Conservation (phyloP, 2,329 filamentous ascomycete genomes). For the Venturiaceae sp. region DNA sequence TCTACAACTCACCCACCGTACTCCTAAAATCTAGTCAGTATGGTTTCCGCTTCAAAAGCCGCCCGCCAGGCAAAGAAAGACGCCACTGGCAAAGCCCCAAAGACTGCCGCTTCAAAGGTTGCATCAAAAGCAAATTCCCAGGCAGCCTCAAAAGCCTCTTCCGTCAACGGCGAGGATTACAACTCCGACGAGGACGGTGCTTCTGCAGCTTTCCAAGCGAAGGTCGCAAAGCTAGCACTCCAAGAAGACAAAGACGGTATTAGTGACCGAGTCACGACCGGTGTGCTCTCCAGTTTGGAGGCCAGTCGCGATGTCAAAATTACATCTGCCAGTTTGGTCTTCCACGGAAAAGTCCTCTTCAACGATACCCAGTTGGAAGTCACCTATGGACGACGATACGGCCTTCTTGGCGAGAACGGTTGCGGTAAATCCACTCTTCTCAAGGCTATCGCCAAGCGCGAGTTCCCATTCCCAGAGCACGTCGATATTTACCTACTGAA, state of each 20-base stretch:
- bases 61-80: slow-evolving; percentile 57
- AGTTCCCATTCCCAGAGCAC: slow-evolving; percentile 92
- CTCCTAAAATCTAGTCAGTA: neutral
- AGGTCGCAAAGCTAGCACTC: slow-evolving; percentile 78
- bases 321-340: slow-evolving; percentile 83
- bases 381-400: slow-evolving; percentile 86
- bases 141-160: slow-evolving; percentile 51
- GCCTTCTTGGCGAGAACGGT: slow-evolving; percentile 94
- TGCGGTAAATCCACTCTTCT: slow-evolving; percentile 98
- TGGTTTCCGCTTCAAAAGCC: slow-evolving; percentile 59
- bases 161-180: slow-evolving; percentile 60
- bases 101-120: slow-evolving; percentile 63
- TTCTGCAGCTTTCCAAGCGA: slow-evolving; percentile 48
- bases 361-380: slow-evolving; percentile 90
- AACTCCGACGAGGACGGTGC: slow-evolving; percentile 53
- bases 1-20: neutral
- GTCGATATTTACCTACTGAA: slow-evolving; percentile 98
- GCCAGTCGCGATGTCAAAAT: slow-evolving; percentile 95
- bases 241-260: slow-evolving; percentile 96
- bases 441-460: slow-evolving; percentile 86
- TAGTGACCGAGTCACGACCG: slow-evolving; percentile 95
- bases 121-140: slow-evolving; percentile 60
- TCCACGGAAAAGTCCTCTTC: slow-evolving; percentile 95
- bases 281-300: slow-evolving; percentile 78
- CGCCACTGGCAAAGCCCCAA: slow-evolving; percentile 62